Evolutionary conservation across 2,329 filamentous ascomycete species (phyloP).

Genomic region (Chlorencoelia australis): DNA sequence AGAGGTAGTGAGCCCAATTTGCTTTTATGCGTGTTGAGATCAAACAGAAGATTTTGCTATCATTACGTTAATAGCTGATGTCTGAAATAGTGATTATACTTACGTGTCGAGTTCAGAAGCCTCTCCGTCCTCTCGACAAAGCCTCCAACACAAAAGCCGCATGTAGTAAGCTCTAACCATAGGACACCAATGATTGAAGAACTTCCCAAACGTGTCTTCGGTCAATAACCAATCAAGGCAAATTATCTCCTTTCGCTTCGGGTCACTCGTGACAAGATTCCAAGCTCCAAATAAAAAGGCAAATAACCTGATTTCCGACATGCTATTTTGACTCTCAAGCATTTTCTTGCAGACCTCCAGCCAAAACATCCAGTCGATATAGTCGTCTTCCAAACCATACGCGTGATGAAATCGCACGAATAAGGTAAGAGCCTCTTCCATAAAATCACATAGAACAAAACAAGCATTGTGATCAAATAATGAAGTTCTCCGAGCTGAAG

Average conservation of each 20-base stretch:
- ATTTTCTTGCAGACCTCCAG: slow-evolving; percentile 55
- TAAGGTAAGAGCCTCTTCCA: slow-evolving; percentile 58
- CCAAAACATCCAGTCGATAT: slow-evolving; percentile 60
- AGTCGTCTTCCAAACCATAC: slow-evolving; percentile 26
- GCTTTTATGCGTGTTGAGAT: slow-evolving; percentile 46
- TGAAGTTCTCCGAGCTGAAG: slow-evolving; percentile 51
- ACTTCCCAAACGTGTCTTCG: slow-evolving; percentile 50
- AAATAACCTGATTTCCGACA: slow-evolving; percentile 61
- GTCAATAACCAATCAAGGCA: slow-evolving; percentile 54
- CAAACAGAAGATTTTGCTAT: slow-evolving; percentile 46
- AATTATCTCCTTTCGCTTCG: slow-evolving; percentile 46
- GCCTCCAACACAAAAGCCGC: slow-evolving; percentile 60
- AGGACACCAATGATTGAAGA: slow-evolving; percentile 67
- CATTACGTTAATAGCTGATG: slow-evolving; percentile 16
- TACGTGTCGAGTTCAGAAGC: slow-evolving; percentile 45
- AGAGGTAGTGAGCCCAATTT: slow-evolving; percentile 55
- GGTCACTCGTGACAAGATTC: slow-evolving; percentile 46
- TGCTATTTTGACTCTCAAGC: slow-evolving; percentile 60
- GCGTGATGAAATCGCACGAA: slow-evolving; percentile 49
- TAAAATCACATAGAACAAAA: slow-evolving; percentile 63
- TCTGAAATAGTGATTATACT: slow-evolving; percentile 24
- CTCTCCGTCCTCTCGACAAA: slow-evolving; percentile 50
- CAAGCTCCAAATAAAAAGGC: slow-evolving; percentile 58
- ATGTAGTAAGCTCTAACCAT: slow-evolving; percentile 72
- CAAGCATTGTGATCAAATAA: slow-evolving; percentile 61